Conservation (phyloP, 495 filamentous ascomycete species). For the Hypoxylon rickii region DNA sequence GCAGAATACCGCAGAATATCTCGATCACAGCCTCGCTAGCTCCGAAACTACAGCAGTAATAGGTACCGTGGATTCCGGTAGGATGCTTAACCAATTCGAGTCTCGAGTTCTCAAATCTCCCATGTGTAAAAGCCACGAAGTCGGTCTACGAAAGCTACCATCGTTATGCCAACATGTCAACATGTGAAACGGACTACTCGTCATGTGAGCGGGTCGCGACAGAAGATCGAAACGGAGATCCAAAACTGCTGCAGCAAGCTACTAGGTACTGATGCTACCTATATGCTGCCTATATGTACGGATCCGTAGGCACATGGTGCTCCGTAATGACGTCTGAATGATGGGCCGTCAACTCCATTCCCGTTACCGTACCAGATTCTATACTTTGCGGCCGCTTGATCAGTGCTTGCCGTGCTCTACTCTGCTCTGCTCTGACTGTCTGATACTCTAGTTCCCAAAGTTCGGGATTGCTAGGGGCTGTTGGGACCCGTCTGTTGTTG, state of each 20-base stretch:
- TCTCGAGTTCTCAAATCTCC: conserved; percentile 4
- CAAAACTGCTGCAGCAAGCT: conserved; percentile 3
- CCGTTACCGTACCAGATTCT: too few species aligned
- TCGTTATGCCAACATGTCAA: too few species aligned
- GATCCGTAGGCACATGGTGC: conserved; percentile 27
- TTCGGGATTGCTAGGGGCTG: conserved; percentile 25
- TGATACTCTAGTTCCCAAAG: too few species aligned
- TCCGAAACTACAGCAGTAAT: too few species aligned
- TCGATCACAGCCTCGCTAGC: conserved; percentile 5
- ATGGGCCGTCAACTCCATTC: conserved; percentile 21
- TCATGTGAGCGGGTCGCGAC: conserved; percentile 15
- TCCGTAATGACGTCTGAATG: conserved; percentile 33
- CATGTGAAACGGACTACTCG: conserved; percentile 14
- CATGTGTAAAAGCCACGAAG: conserved; percentile 20
- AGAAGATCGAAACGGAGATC: conserved; percentile 22
- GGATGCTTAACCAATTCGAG: conserved; percentile 21
- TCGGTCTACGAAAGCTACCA: conserved; percentile 6
- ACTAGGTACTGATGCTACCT: too few species aligned
- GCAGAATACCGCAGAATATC: conserved; percentile 11
- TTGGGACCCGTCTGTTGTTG: conserved; percentile 26
- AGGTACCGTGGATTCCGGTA: conserved; percentile 2
- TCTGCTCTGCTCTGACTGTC: too few species aligned
- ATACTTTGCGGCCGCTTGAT: too few species aligned
- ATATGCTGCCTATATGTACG: too few species aligned
- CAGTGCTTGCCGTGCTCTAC: too few species aligned